Evolutionary conservation across 805 yeast species (phyloP).

Genomic region (Hanseniaspora guilliermondii): DNA sequence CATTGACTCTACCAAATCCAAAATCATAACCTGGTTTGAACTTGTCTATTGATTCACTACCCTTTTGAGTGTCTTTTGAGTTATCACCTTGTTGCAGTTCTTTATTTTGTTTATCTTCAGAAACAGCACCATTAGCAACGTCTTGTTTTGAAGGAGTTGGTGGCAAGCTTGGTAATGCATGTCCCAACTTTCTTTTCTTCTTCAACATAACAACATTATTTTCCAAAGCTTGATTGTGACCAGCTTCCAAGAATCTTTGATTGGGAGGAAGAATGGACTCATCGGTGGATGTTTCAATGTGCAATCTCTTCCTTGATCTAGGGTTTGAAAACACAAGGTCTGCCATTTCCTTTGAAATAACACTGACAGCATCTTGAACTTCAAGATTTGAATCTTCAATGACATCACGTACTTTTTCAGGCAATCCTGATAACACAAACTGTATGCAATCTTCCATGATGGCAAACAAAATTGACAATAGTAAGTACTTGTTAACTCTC

Average conservation of each 20-base stretch:
- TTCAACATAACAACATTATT: background rate
- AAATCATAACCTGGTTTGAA: background rate
- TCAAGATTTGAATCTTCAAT: background rate
- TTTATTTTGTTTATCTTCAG: background rate
- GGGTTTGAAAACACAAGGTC: background rate
- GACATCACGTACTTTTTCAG: background rate
- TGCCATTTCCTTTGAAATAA: background rate
- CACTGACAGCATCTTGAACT: background rate
- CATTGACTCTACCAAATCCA: constrained; percentile 1
- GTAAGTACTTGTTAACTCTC: constrained; percentile 1
- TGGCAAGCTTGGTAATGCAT: background rate
- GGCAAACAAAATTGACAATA: background rate
- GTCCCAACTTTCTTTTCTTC: background rate
- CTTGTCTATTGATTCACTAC: background rate
- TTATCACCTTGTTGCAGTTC: background rate
- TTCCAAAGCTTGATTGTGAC: too few species aligned
- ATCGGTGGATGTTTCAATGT: background rate
- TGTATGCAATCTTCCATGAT: background rate
- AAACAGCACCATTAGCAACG: background rate
- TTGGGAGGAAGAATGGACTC: background rate
- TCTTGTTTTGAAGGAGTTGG: background rate
- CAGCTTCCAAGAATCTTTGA: background rate
- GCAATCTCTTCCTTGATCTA: background rate
- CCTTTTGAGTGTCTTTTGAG: background rate
- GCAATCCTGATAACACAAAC: background rate